Conservation (phyloP, 768 basidiomycete genomes). For the Wakefieldia striispora region DNA sequence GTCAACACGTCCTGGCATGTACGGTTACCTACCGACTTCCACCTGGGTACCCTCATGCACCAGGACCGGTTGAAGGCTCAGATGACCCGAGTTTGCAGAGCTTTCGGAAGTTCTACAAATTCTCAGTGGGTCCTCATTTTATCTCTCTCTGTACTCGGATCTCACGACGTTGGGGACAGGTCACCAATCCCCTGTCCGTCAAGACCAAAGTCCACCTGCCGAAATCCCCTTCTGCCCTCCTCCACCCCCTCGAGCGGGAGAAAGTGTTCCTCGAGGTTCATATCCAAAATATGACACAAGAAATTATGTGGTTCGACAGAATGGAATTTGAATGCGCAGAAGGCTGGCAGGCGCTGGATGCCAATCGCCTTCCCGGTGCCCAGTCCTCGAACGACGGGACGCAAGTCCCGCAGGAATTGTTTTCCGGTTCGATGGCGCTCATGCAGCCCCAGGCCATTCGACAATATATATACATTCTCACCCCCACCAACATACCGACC, state of each 20-base stretch:
- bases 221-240: slow-evolving; percentile 66
- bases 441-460: slow-evolving; percentile 84
- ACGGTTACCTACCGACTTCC: slow-evolving; percentile 80
- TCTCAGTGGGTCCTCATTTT: slow-evolving; percentile 56
- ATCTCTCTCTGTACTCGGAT: background rate
- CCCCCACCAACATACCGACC: slow-evolving; percentile 44
- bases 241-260: slow-evolving; percentile 64
- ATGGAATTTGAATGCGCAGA: slow-evolving; percentile 76
- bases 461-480: slow-evolving; percentile 86
- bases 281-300: slow-evolving; percentile 82
- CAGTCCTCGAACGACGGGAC: background rate
- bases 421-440: slow-evolving; percentile 61
- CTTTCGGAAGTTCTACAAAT: slow-evolving; percentile 91
- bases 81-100: slow-evolving; percentile 59
- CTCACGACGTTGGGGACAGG: slow-evolving; percentile 42
- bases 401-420: slow-evolving; percentile 38
- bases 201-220: slow-evolving; percentile 90
- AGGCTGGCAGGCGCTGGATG: slow-evolving; percentile 60
- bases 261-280: slow-evolving; percentile 92
- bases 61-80: slow-evolving; percentile 47
- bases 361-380: slow-evolving; percentile 37
- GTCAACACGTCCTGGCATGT: slow-evolving; percentile 86
- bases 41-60: slow-evolving; percentile 48
- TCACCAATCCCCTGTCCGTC: slow-evolving; percentile 91
- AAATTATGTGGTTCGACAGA: slow-evolving; percentile 75